Evolutionary conservation across 2,329 filamentous ascomycete species (phyloP), one percentile per base, ranked within the genome.

Genomic region (Biscogniauxia marginata): DNA sequence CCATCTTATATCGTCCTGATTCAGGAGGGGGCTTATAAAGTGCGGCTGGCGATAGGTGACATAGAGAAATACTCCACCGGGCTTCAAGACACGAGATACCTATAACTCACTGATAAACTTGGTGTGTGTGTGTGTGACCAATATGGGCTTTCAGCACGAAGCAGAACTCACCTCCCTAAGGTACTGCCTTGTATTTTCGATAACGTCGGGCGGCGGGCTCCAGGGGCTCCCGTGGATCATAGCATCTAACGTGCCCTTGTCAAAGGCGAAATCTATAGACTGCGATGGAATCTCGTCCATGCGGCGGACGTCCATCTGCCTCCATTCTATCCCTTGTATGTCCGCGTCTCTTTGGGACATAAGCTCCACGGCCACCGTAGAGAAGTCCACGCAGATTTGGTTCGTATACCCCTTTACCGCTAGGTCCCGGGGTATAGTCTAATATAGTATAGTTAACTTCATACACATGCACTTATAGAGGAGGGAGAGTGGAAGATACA

Each of bases 321-420:
- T 59, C 82, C 82, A 86, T 49, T 73, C 67, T n/a, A 84, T 79
- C 4, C 72, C 73, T 4, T 68, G 55, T 4, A 75, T 63, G 4
- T 67, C 55, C 0, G 64, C 64, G 57, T 82, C 76, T 16, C 75
- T 72, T 1, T 69, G 63, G 3, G 67, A 70, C 83, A 86, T 86
- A n/a, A 75, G 65, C 5, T 79, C 69, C 2, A 86, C 77, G 0
- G 82, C 79, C 0, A 79, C 74, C 1, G 73, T 55, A 0, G 83
- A 85, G 66, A 86, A 86, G 67, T 86, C 83, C 48, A 81, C 71
- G 60, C 81, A 84, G 4, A 80, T 68, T 62, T 86, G 82, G 30
- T 77, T 73, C 3, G 59, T 72, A 64, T 85, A 85, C 25, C 81
- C 80, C 8, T 68, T 68, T 5, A 65, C 55, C 4, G 73, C 66